Evolutionary conservation across 805 yeast species (phyloP), one percentile per base, ranked within the genome.

Genomic region (Cephaloascus albidus): DNA sequence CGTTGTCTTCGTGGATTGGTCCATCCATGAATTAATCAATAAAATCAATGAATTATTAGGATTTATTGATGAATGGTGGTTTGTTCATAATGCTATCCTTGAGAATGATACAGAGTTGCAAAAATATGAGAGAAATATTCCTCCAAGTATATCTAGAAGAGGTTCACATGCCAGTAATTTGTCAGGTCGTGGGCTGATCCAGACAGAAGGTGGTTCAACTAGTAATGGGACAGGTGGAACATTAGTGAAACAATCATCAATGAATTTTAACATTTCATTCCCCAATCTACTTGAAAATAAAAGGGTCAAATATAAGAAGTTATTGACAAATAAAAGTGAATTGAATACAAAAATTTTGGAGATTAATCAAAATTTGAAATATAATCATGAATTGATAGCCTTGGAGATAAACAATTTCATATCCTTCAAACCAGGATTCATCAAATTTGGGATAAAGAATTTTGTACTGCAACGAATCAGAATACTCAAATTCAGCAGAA

Each of bases 321-420:
- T 68, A 30, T 43, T 76, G 4, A 41, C 67, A 4, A 46, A 55
- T 3, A 68, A 67, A 20, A 52, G 65, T 3, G 70, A 65, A n/a
- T 56, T 65, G 18, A 64, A 70, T 36, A 53, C 57, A 26, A 61
- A 61, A 33, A 53, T 81, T 33, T 47, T 65, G 43, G 60, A 53
- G 10, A 46, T 80, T 35, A 74, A 70, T 43, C 43, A 51, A 16
- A 75, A 68, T 3, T 67, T 83, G 18, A 74, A 68, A 39, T 43
- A 46, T 18, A 68, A 61, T n/a, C 85, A 83, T 54, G 90, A 83
- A 48, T 47, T 55, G 2, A 46, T 81, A 3, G 88, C 89, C 1
- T 70, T 75, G 38, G 83, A 79, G 52, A 60, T 81, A 16, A 78
- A 79, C 38, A 74, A 70, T 38, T 80, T 74, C 43, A 57, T 81